A percentile compares a stretch with the other conserved stretches of the same genome.
phyloP scores from a whole-genome alignment of 768 basidiomycete genomes.

The Lentinula aciculospora region DNA sequence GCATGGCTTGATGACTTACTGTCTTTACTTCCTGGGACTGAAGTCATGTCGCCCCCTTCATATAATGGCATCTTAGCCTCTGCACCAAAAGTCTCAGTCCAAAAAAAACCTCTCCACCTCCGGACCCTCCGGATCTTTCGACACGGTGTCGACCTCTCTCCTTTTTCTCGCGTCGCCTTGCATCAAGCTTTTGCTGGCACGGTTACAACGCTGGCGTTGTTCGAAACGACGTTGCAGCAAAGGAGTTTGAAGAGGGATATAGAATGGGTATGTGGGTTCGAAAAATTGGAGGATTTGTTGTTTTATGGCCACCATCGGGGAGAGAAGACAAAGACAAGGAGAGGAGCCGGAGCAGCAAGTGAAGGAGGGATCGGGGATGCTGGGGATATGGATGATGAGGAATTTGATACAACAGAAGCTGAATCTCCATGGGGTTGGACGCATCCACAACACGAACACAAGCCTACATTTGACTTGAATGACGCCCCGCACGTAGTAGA shows the following conservation, averaged over 20 bases:
- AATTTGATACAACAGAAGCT: background rate
- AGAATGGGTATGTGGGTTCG: background rate
- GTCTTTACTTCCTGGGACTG: background rate
- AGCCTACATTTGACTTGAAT: background rate
- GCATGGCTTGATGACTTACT: background rate
- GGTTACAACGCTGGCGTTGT: background rate
- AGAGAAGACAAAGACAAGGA: background rate
- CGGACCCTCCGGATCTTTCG: background rate
- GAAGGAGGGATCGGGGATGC: background rate
- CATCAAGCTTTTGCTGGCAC: background rate
- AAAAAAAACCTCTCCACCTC: background rate
- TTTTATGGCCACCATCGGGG: conserved; percentile 1
- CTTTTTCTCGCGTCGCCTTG: background rate
- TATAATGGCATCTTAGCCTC: background rate
- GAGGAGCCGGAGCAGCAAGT: background rate
- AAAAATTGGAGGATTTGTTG: background rate
- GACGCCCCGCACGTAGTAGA: background rate
- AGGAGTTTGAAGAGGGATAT: background rate
- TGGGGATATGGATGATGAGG: background rate
- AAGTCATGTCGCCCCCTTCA: background rate
- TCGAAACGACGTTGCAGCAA: background rate
- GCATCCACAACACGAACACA: background rate
- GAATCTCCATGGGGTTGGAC: background rate
- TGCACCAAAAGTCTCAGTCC: background rate
- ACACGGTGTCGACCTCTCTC: background rate